A percentile compares a stretch with the other conserved stretches of the same genome.
These are phyloP conservation scores for Hypoxylon fragiforme DNA, from an alignment of 495 filamentous ascomycete species.

Conservation along the genomic window DNA sequence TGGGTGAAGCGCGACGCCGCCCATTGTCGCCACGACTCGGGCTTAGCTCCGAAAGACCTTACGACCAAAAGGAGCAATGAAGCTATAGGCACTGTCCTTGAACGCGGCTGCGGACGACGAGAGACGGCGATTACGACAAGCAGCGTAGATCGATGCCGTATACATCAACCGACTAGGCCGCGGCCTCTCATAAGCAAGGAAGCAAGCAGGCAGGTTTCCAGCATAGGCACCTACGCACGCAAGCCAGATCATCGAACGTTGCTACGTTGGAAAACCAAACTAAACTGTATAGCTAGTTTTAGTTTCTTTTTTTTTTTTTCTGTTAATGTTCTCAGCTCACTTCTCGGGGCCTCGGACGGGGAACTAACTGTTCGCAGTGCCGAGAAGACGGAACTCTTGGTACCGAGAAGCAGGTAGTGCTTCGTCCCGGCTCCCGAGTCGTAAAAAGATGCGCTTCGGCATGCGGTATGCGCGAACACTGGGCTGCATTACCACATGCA, in stretches of 20 bases:
- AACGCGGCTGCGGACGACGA: neutral
- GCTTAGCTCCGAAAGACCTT: too few species aligned
- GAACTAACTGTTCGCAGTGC: neutral
- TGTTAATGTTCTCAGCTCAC: too few species aligned
- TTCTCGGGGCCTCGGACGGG: neutral
- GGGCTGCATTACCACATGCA: too few species aligned
- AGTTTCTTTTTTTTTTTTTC: too few species aligned
- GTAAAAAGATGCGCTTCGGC: neutral
- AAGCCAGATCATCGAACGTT: too few species aligned
- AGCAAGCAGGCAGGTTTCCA: neutral
- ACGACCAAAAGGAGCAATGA: too few species aligned
- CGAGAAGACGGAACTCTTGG: neutral
- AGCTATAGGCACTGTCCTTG: neutral
- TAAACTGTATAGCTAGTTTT: too few species aligned
- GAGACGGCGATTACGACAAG: neutral
- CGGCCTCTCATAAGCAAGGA: neutral
- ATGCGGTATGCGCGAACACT: neutral
- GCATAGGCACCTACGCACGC: too few species aligned
- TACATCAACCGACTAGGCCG: slow-evolving; percentile 10
- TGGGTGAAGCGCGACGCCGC: neutral
- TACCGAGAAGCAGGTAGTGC: slow-evolving; percentile 1
- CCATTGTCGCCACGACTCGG: neutral
- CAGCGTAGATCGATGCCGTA: slow-evolving; percentile 24
- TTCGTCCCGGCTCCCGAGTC: neutral
- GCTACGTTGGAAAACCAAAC: too few species aligned